Base-by-base conservation (phyloP, 495 filamentous ascomycete species). In the Gamarada debralockiae region DNA sequence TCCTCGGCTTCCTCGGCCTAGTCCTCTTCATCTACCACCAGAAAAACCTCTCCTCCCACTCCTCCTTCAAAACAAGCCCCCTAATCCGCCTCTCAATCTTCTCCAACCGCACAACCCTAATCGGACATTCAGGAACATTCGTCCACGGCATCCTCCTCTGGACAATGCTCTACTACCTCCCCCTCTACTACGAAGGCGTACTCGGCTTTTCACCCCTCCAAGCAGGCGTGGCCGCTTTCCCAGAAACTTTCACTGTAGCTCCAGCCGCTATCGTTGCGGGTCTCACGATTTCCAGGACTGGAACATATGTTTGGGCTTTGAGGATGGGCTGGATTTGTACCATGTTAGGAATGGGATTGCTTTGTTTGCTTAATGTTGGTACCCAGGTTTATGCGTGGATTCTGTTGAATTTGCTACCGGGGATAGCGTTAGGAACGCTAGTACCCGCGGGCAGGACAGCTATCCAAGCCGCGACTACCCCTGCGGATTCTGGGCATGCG, bases 151-250 rank as follows among this genome's bases (percentile, higher is more conserved):
- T 55, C 24, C 37, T 55, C 31, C 31, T 55, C 24, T 48, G 31
- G 42, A 39, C 33, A n/a, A n/a, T n/a, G 18, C 65, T 90, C 0
- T 87, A 87, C 56, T 87, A 85, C 40, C 60, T 85, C 36, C 76
- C 85, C 0, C 64, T 90, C 1, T 90, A 85, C 66, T 86, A 81
- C 55, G 73, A 83, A 57, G 80, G 79, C 14, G 76, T 84, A n/a
- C 29, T 80, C 84, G 72, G 70, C 31, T 73, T 78, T 48, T 65
- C 70, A 2, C 69, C 79, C 1, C 75, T 82, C 39, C 50, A 79
- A 7, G 67, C 82, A 1, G 83, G 85, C 17, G 63, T 89, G 6
- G 72, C 78, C 3, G 58, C 87, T 8, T 75, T 88, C 55, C 81
- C 83, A 0, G 68, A 75, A 34, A 82, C 79, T 5, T 66, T 68